Evolutionary conservation across 1,139 yeast genomes (phyloP), one percentile per base, ranked within the genome.

Genomic region (Geotrichum klebahnii): DNA sequence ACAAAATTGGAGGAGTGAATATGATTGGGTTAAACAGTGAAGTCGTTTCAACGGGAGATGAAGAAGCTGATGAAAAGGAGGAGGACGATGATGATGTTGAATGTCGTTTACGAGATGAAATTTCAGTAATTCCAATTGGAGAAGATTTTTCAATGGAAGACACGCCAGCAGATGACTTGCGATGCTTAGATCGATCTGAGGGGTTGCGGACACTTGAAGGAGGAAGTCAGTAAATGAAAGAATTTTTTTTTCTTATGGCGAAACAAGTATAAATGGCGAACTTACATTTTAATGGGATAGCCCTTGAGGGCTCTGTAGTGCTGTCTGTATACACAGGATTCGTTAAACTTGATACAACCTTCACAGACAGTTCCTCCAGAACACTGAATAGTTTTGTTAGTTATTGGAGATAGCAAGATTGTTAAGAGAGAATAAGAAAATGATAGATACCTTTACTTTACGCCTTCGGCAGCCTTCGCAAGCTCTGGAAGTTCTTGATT

Each of bases 391-490:
- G 8, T 3, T 12, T 35, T 16, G 36, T 35, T 5, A 35, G 38
- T 14, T 19, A 23, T 29, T 29, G 33, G 33, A 14, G 12, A 12
- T 29, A 14, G 14, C 14, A 29, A 29, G 33, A 16, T 16, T 26
- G 22, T 10, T 14, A 14, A 4, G 5, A 17, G 9, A 19, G 16
- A 19, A 23, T 14, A 2, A 24, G 32, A 19, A 19, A 14, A 4
- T 34, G 19, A 5, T 35, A 22, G 26, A 17, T 38, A 46, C 49
- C 35, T 78, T 78, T 53, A 80, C 81, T 60, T 80, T 80, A 54
- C 80, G 77, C 55, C 73, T 76, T 22, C 84, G 69, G 59, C 85
- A 80, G 49, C 75, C 77, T 59, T 80, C 82, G 60, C 85, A 80
- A 3, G 84, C 84, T 52, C 80, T 66, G 4, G 81, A 60, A 5